Evolutionary conservation across 169 alveolate species (phyloP).

Genomic region (Eimeria praecox): DNA sequence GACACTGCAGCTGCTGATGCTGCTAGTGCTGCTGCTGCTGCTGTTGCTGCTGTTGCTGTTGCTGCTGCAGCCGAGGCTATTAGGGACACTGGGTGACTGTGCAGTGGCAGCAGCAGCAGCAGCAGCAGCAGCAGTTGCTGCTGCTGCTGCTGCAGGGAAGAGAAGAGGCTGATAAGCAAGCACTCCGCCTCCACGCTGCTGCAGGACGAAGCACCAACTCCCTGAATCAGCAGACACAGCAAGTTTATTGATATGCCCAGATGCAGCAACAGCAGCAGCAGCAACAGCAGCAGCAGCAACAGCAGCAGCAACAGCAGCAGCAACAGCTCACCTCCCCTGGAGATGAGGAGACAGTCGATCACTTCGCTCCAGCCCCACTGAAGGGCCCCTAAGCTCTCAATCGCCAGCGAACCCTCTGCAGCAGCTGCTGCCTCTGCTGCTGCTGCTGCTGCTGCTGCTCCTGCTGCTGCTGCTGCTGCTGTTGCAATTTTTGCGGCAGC

Average conservation of each 20-base stretch:
- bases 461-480: not conserved
- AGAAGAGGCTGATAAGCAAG: not conserved
- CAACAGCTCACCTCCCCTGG: conserved; percentile 24
- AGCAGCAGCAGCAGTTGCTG: conserved; percentile 12
- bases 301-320: not conserved
- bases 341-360: not conserved
- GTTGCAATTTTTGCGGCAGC: not conserved
- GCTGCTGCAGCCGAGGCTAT: not conserved
- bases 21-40: conserved; percentile 8
- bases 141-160: conserved; percentile 11
- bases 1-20: not conserved
- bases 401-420: not conserved
- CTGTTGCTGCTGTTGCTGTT: conserved; percentile 2
- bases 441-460: not conserved
- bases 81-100: not conserved
- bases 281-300: not conserved
- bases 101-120: not conserved
- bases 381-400: not conserved
- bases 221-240: conserved; percentile 6
- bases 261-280: not conserved
- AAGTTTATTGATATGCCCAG: not conserved
- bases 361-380: conserved; percentile 4
- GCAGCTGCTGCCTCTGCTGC: not conserved
- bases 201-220: conserved; percentile 37
- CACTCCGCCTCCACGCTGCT: not conserved